Base-by-base conservation (phyloP, 2,329 filamentous ascomycete species). In the Hypoxylon sp. region DNA sequence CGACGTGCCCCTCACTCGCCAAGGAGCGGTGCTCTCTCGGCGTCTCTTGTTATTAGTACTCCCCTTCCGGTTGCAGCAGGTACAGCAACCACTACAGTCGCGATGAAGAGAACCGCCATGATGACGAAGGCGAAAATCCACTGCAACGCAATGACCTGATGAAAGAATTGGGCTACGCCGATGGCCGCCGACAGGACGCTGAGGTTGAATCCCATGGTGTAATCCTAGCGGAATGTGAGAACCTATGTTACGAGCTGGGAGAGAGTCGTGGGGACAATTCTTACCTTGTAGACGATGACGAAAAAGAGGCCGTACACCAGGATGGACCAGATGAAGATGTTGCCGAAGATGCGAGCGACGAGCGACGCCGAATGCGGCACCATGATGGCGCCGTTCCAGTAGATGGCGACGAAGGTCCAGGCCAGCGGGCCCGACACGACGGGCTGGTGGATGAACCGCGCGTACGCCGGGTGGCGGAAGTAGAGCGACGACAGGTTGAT, bases 111-210 rank as follows among this genome's bases (percentile, higher is more conserved):
- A 21, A 90, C 72, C 0, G 81, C 84, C 81, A 94, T 92, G 72
- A 96, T 92, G 61, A 86, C 80, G 70, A 96, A 95, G 27, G 92
- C 90, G 73, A 96, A 96, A 75, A 96, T 94, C 92, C 92, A 96
- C 77, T 97, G 92, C 63, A 96, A 80, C 5, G 91, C 90, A 65
- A 96, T 81, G 57, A 88, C 75, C 72, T 92, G 86, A 68, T 83
- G 81, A 47, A 87, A 78, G 77, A 96, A 87, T 74, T 97, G 92
- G 11, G 86, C 83, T 13, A 95, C 85, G 10, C 90, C 91, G 37
- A 96, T 85, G 15, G 91, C 85, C 4, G 91, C 87, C 1, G 86
- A 78, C 42, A 96, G 78, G 40, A 92, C 81, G 66, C 87, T 89
- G 67, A 97, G 81, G 50, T 85, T 87, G 72, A 95, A 91, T 1